Base-by-base conservation (phyloP, 306 rosid species). In the Mucuna pruriens region DNA sequence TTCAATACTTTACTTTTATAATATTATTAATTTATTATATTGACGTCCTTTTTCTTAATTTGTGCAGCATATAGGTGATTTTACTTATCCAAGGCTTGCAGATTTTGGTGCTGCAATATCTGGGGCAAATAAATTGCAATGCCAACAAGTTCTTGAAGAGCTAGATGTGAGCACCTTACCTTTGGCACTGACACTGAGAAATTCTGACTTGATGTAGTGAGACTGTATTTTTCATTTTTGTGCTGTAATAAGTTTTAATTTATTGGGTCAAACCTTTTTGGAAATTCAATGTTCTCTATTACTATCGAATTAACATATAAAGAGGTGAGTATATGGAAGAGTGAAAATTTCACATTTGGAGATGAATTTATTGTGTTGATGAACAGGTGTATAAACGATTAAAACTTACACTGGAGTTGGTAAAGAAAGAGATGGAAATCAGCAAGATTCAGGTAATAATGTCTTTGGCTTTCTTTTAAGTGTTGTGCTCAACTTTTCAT, bases 91-190 rank as follows among this genome's bases (percentile, higher is more conserved):
- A 61, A 91, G 97, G 89, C 91, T 93, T 80, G 99, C 99, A 68
- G 99, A 96, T 90, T 96, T 96, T 87, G 98, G 97, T 85, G 98
- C 99, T 83, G 99, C 99, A 48, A 96, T 96, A 89, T 96, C 99
- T 69, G 99, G 99, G 81, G 99, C 97, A 65, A 96, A 96, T 86
- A 96, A 96, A 86, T 87, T 92, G 77, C 98, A 92, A 82, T 92
- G 99, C 85, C 99, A 96, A 72, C 82, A 88, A 89, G 99, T 96
- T 71, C 99, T 96, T 89, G 99, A 92, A 88, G 99, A 96, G 90
- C 88, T 96, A 80, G 99, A 96, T 85, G 99, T 96, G 86, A 86
- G 97, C 71, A 33, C 29, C 26, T 34, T 82, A 85, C 79, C 60
- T 79, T 71, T 29, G 54, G 23, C 62, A 71, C 16, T 82, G 62